Evolutionary conservation across 805 yeast genomes (phyloP).

Genomic region (Metschnikowia bowlesiae): DNA sequence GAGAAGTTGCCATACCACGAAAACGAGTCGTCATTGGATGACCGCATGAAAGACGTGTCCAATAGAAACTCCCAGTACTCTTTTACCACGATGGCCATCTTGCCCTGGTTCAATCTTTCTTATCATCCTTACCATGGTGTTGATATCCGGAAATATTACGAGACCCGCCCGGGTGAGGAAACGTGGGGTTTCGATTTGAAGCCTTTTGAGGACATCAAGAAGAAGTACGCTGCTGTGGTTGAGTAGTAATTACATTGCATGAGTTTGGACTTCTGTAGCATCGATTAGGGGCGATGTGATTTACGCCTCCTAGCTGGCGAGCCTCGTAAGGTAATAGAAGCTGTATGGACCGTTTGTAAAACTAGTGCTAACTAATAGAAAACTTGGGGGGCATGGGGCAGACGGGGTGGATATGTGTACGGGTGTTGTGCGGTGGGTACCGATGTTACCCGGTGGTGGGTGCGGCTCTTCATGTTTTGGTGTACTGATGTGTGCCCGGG

Average conservation of each 20-base stretch:
- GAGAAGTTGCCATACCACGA: slow-evolving; percentile 66
- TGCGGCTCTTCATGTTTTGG: neutral
- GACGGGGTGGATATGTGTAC: neutral
- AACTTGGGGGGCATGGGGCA: too few species aligned
- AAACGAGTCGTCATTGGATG: slow-evolving; percentile 51
- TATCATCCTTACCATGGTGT: slow-evolving; percentile 82
- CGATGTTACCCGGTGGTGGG: neutral
- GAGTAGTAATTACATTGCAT: slow-evolving; percentile 12
- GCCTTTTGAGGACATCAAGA: slow-evolving; percentile 47
- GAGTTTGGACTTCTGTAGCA: neutral
- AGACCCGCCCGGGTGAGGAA: slow-evolving; percentile 55
- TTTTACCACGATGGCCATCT: slow-evolving; percentile 49
- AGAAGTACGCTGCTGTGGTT: slow-evolving; percentile 19
- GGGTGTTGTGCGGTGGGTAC: neutral
- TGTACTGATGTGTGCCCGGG: neutral
- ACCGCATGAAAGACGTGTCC: slow-evolving; percentile 69
- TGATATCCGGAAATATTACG: slow-evolving; percentile 43
- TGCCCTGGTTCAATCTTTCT: slow-evolving; percentile 82
- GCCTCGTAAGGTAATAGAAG: too few species aligned
- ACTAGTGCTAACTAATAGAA: too few species aligned
- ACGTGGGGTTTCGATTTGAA: slow-evolving; percentile 51
- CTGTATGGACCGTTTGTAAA: too few species aligned
- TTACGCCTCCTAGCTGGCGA: too few species aligned
- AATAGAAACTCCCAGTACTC: slow-evolving; percentile 76
- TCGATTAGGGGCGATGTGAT: too few species aligned